Evolutionary conservation across 495 filamentous ascomycete species (phyloP), one percentile per base, ranked within the genome.

Genomic region (Lichina pygmaea): DNA sequence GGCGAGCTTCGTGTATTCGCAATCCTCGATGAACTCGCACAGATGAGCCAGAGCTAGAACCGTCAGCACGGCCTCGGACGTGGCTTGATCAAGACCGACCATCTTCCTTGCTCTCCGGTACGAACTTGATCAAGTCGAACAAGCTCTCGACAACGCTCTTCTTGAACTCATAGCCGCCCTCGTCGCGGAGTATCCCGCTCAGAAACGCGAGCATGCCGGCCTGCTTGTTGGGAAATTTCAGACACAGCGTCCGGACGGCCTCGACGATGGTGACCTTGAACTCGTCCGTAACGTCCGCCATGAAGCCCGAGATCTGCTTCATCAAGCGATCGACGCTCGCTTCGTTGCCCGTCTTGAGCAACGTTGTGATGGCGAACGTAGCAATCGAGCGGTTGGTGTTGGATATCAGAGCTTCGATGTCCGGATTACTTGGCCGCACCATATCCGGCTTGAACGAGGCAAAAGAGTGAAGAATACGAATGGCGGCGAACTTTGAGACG

Each of bases 261-360:
- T 95, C 89, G 34, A 99, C 86, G 56, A 99, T 92, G 34, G 91
- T 95, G 55, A 99, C 91, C 65, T 95, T 95, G 67, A 99, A 99
- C 59, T 95, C 89, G 58, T 99, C 86, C 7, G 85, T 92, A 52
- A 93, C 93, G 60, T 94, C 86, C 10, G 83, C 80, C 85, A 94
- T 94, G 65, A 94, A 92, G 37, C 81, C 80, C 12, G 81, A 83
- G 48, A 93, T 94, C 58, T 95, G 89, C 66, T 94, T 94, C 82
- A 97, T 93, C 46, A 99, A 63, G 47, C 91, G 78, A 58, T 99
- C 89, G 38, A 99, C 91, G 48, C 81, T 92, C 33, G 80, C 78
- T 62, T 99, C 89, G 52, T 94, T 99, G 46, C 91, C 89, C 13
- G 89, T 95, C 68, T 95, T 95, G 42, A 99, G 73, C 12, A 99